A percentile compares a stretch with the other conserved stretches of the same genome.
Conservation (phyloP, 2,329 filamentous ascomycete species). For the Penicillium sp. region DNA sequence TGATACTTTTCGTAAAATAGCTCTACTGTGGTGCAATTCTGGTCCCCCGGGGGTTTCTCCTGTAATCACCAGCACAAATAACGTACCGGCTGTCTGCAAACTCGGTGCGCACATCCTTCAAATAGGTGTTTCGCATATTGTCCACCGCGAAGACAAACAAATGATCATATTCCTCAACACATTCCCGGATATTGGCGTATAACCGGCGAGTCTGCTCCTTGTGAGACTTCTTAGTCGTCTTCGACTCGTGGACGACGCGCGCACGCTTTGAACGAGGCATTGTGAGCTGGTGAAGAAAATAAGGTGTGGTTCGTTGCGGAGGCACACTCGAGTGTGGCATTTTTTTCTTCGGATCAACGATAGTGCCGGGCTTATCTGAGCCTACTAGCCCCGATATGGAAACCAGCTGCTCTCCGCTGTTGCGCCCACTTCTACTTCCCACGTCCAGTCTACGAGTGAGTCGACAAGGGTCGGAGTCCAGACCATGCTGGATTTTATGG, state of each 20-base stretch:
- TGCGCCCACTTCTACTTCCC: slow-evolving; percentile 4
- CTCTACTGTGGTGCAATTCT: slow-evolving; percentile 2
- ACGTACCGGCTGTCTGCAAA: slow-evolving; percentile 77
- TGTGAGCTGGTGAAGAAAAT: slow-evolving; percentile 27
- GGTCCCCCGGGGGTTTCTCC: slow-evolving; percentile 2
- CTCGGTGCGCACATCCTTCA: slow-evolving; percentile 85
- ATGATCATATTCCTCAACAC: slow-evolving; percentile 79
- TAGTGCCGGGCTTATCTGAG: slow-evolving; percentile 40
- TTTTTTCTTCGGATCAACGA: slow-evolving; percentile 38
- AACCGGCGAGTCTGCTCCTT: slow-evolving; percentile 85
- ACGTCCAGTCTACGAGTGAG: slow-evolving; percentile 8
- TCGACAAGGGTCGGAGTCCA: slow-evolving; percentile 1
- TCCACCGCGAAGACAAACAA: slow-evolving; percentile 92
- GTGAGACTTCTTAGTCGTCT: slow-evolving; percentile 87
- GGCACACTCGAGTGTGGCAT: slow-evolving; percentile 26
- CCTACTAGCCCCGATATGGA: slow-evolving; percentile 30
- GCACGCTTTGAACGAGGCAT: slow-evolving; percentile 98
- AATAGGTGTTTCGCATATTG: slow-evolving; percentile 96
- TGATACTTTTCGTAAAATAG: not conserved
- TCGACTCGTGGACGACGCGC: slow-evolving; percentile 83
- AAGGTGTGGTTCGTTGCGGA: slow-evolving; percentile 23
- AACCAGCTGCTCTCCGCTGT: slow-evolving; percentile 29
- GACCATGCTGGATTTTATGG: slow-evolving; percentile 93
- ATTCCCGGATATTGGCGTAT: slow-evolving; percentile 82
- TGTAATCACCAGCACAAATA: not conserved